Conservation (phyloP, 495 filamentous ascomycete species). For the Aspergillus sclerotioniger region DNA sequence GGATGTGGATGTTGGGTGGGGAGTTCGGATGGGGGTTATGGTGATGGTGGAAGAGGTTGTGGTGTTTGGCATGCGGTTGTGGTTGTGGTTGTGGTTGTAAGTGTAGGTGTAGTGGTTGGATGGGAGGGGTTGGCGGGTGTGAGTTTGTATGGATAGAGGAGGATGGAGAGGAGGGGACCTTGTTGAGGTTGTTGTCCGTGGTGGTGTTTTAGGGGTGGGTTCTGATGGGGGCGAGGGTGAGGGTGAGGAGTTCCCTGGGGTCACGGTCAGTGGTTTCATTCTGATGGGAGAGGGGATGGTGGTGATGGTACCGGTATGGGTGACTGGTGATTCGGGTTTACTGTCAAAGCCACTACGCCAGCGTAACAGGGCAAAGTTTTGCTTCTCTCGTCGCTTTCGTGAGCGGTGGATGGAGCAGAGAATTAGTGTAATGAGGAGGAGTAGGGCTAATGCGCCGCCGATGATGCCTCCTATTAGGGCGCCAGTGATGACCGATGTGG, state of each 20-base stretch:
- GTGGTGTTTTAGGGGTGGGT: not conserved
- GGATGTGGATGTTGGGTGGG: not conserved
- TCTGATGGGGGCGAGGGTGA: not conserved
- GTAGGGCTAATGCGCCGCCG: conserved; percentile 20
- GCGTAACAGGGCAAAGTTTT: conserved; percentile 16
- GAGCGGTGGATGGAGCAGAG: conserved; percentile 22
- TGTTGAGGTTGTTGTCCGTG: not conserved
- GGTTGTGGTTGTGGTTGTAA: not conserved
- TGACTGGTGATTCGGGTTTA: no score
- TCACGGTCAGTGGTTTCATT: no score
- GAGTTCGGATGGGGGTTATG: not conserved
- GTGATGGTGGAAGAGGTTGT: not conserved
- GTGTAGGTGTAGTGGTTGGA: not conserved
- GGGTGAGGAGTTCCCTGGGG: not conserved
- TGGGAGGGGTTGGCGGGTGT: not conserved
- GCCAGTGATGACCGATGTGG: conserved; percentile 6
- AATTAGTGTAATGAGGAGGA: conserved; percentile 22
- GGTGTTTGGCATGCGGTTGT: not conserved
- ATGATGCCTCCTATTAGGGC: conserved; percentile 32
- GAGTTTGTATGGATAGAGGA: not conserved
- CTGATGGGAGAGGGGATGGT: no score
- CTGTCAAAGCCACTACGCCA: conserved; percentile 5
- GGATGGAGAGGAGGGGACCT: not conserved
- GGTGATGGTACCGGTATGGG: no score
- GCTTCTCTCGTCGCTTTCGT: conserved; percentile 19